Base-by-base conservation (phyloP, 768 basidiomycete genomes). In the Suillus hirtellus region DNA sequence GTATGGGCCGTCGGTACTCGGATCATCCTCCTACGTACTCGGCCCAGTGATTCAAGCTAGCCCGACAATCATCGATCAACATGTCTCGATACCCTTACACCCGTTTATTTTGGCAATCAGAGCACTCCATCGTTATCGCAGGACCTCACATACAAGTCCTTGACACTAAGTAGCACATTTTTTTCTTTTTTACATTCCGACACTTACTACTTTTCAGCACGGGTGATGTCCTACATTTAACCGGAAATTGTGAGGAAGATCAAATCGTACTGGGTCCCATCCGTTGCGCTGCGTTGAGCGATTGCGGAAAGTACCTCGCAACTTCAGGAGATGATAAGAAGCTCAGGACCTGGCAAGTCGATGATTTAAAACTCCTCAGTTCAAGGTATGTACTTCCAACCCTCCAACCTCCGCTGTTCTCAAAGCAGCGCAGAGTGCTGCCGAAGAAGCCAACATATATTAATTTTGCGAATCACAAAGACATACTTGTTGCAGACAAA, bases 401-500 rank as follows among this genome's bases (percentile, higher is more conserved):
- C 38, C 27, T 8, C 12, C 14, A 17, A 8, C 19, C 31, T 7
- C 40, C 60, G 2, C 53, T 47, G 52, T 60, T 46, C 56, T 60
- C 15, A 62, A 63, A 27, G 50, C 34, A 46, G 60, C 15, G 40
- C 60, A 95, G 96, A 53, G 89, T 92, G 65, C 79, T 96, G 2
- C 88, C 91, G 0, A 98, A 98, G 77, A 89, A 89, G 64, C 87
- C 93, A 0, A 95, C 93, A 0, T 80, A 79, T 1, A 71, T 97
- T 34, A 73, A 76, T 0, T 87, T 97, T 68, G 87, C 89, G 0
- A 76, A 71, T 5, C 81, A 88, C 50, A 83, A 82, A 0, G 86
- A 83, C 0, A 87, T 99, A 63, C 73, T 98, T 2, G 86, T 93
- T 14, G 86, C 93, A 2, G 96, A 99, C 76, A 98, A 97, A 76